Percentiles rank a stretch among this genome's conserved stretches.
Evolutionary conservation across 805 yeast genomes (phyloP).

Genomic region (Debaryomyces prosopidis): DNA sequence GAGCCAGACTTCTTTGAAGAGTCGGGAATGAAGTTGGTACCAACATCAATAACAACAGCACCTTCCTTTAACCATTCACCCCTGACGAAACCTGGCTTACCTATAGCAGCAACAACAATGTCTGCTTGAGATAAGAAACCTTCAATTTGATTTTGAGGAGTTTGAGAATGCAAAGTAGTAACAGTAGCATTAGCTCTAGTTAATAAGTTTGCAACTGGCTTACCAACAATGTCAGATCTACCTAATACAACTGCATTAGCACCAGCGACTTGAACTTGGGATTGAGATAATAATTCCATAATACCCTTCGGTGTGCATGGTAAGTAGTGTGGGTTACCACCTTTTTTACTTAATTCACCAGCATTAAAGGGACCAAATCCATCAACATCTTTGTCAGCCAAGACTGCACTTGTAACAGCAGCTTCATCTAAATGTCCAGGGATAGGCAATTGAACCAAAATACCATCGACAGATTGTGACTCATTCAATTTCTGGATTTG

Average conservation of each 20-base stretch:
- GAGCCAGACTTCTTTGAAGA: constrained; percentile 65
- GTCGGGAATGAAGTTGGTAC: constrained; percentile 75
- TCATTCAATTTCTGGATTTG: constrained; percentile 57
- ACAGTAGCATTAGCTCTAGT: constrained; percentile 75
- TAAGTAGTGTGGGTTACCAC: constrained; percentile 67
- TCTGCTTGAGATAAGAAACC: constrained; percentile 60
- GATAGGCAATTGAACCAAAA: constrained; percentile 74
- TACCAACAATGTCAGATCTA: constrained; percentile 83
- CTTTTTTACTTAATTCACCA: constrained; percentile 74
- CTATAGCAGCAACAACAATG: constrained; percentile 77
- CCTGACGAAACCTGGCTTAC: constrained; percentile 66
- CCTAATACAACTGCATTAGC: constrained; percentile 82
- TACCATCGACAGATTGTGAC: constrained; percentile 64
- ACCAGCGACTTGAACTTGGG: constrained; percentile 59
- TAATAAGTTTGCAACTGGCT: constrained; percentile 72
- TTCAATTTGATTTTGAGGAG: constrained; percentile 51
- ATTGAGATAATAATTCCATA: constrained; percentile 58
- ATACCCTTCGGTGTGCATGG: constrained; percentile 89
- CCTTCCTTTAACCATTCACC: constrained; percentile 74
- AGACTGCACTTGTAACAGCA: constrained; percentile 64
- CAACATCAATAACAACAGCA: constrained; percentile 77
- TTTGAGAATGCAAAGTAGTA: constrained; percentile 69
- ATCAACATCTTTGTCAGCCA: constrained; percentile 73
- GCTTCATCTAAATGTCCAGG: constrained; percentile 72
- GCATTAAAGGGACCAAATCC: constrained; percentile 79